Evolutionary conservation across 176 grass and related monocot species (phyloP).

Genomic region (Bromus sterilis): DNA sequence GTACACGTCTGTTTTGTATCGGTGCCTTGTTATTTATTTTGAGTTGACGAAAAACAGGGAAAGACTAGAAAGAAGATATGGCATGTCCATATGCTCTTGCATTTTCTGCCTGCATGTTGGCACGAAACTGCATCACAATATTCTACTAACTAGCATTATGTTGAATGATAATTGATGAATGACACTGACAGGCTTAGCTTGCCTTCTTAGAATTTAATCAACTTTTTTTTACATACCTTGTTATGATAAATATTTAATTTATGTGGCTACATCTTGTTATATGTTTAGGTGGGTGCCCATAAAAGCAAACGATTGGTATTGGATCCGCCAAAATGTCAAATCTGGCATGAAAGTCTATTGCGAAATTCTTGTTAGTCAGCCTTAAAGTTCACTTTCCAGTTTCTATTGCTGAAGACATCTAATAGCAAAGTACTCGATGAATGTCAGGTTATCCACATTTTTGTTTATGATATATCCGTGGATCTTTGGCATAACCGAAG

Average conservation of each 20-base stretch:
- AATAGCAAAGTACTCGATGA: background rate
- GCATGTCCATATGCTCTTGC: constrained; percentile 43
- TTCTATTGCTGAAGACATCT: background rate
- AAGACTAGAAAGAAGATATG: constrained; percentile 93
- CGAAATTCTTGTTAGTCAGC: constrained; percentile 75
- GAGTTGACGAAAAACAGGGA: constrained; percentile 69
- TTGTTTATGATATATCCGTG: background rate
- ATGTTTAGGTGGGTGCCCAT: constrained; percentile 87
- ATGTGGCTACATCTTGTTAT: background rate
- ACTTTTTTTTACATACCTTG: background rate
- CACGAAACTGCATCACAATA: background rate
- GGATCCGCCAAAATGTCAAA: constrained; percentile 95
- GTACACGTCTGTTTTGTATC: background rate
- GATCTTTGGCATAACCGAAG: background rate
- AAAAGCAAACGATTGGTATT: constrained; percentile 99
- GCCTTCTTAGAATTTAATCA: background rate
- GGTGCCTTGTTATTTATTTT: background rate
- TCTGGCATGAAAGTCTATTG: constrained; percentile 87
- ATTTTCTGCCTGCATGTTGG: background rate
- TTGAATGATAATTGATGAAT: background rate
- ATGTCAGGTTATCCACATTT: background rate
- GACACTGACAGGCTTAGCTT: background rate
- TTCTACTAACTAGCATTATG: background rate
- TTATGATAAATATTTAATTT: background rate
- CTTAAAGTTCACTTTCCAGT: background rate